phyloP scores from a whole-genome alignment of 1,284 basidiomycete species.

The Malassezia equina region DNA sequence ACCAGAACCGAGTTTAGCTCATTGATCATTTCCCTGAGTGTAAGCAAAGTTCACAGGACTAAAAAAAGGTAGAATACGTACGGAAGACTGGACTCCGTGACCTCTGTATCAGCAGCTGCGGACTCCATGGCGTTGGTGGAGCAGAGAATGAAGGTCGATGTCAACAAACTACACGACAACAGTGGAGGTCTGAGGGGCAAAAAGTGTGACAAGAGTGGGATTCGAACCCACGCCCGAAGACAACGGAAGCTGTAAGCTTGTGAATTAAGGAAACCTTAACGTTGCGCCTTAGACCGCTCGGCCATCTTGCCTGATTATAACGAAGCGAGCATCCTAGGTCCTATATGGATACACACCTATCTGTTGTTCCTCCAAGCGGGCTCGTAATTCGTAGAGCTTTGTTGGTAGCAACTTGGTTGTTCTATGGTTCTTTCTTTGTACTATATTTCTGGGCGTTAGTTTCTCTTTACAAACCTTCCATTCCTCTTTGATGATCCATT shows the following conservation, averaged over 20 bases:
- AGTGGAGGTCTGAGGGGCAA: not conserved
- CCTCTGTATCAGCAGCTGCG: not conserved
- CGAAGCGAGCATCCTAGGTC: not conserved
- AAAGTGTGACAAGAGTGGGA: constrained; percentile 41
- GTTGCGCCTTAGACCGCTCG: constrained; percentile 41
- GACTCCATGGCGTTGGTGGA: not conserved
- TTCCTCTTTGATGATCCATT: constrained; percentile 32
- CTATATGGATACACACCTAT: not conserved
- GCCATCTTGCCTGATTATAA: constrained; percentile 30
- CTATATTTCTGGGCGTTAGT: not conserved
- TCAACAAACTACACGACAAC: not conserved
- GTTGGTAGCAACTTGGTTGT: not conserved
- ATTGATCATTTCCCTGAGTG: constrained; percentile 14
- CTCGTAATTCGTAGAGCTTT: no score
- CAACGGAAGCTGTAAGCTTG: constrained; percentile 21
- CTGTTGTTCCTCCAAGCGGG: no score
- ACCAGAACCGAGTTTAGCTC: constrained; percentile 13
- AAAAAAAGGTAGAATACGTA: not conserved
- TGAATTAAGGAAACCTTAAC: constrained; percentile 22
- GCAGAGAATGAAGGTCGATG: not conserved
- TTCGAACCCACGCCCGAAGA: constrained; percentile 47
- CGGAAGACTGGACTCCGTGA: constrained; percentile 15
- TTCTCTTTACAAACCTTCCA: constrained; percentile 3
- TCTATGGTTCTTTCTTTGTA: not conserved
- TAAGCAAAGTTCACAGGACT: not conserved